Conservation (phyloP, 306 rosid genomes). For the Pachyrhizus erosus region DNA sequence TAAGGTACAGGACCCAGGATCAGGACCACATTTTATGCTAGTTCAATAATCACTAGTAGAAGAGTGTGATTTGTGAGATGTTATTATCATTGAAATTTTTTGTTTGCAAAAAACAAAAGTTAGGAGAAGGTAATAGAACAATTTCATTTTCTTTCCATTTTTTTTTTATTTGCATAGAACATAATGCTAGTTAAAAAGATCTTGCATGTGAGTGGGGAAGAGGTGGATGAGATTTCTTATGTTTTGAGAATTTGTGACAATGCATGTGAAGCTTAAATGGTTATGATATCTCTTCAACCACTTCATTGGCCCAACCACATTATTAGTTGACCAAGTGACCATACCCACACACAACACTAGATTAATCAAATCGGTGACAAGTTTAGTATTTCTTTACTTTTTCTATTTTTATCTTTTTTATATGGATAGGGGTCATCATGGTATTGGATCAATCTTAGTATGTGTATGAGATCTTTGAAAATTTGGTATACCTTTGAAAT, state of each 20-base stretch:
- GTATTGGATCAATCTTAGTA: slow-evolving; percentile 25
- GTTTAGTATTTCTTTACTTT: neutral
- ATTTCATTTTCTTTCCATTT: neutral
- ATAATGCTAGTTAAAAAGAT: neutral
- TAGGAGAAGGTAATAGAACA: neutral
- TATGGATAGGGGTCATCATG: neutral
- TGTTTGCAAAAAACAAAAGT: neutral
- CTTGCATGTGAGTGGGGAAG: slow-evolving; percentile 37
- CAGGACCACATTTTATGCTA: neutral
- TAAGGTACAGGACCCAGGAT: neutral
- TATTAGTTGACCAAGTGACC: slow-evolving; percentile 30
- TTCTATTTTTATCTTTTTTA: neutral
- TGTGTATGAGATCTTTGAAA: neutral
- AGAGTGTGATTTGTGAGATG: slow-evolving; percentile 17
- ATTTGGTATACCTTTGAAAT: neutral
- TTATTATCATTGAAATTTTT: neutral
- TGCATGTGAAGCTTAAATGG: slow-evolving; percentile 52
- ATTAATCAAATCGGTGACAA: slow-evolving; percentile 17
- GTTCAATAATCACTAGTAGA: neutral
- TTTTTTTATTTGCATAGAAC: neutral
- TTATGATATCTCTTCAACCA: slow-evolving; percentile 44
- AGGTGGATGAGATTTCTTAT: slow-evolving; percentile 34
- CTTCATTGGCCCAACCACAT: slow-evolving; percentile 49
- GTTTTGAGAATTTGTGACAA: slow-evolving; percentile 42
- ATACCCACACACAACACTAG: neutral